These are phyloP conservation scores for Cutaneotrichosporon cavernicola DNA, from an alignment of 1,284 basidiomycete species.

Conservation along the genomic window DNA sequence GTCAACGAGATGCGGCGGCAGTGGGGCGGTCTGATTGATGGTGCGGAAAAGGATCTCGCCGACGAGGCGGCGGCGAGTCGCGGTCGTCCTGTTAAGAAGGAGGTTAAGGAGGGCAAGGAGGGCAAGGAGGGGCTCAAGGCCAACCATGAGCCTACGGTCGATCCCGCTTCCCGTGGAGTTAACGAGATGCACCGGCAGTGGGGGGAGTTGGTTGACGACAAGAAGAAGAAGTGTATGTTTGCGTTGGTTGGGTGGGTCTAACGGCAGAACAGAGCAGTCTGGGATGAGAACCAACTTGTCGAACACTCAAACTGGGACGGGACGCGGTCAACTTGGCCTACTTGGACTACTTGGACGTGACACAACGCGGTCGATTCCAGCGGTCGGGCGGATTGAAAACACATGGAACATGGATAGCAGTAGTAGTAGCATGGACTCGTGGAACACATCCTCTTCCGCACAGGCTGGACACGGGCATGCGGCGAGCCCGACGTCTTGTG, in stretches of 20 bases:
- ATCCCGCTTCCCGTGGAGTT: background rate
- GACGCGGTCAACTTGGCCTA: no score
- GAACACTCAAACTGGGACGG: no score
- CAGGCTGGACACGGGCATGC: no score
- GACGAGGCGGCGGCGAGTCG: background rate
- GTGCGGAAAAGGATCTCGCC: background rate
- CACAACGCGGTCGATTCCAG: no score
- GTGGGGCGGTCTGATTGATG: constrained; percentile 7
- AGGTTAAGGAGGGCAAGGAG: background rate
- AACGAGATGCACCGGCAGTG: constrained; percentile 5
- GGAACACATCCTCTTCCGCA: no score
- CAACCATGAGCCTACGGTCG: background rate
- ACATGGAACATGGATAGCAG: no score
- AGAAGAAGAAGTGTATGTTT: background rate
- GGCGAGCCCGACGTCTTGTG: no score
- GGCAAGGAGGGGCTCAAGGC: background rate
- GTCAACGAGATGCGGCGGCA: constrained; percentile 11
- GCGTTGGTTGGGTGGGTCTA: background rate
- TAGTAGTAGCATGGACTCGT: no score
- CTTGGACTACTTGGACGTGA: no score
- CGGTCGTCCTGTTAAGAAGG: background rate
- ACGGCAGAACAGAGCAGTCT: background rate
- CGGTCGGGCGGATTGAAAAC: no score
- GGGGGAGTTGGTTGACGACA: background rate
- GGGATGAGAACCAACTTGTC: background rate